These are phyloP conservation scores for Narthecium ossifragum DNA, from an alignment of 106 monocot species.

Conservation along the genomic window DNA sequence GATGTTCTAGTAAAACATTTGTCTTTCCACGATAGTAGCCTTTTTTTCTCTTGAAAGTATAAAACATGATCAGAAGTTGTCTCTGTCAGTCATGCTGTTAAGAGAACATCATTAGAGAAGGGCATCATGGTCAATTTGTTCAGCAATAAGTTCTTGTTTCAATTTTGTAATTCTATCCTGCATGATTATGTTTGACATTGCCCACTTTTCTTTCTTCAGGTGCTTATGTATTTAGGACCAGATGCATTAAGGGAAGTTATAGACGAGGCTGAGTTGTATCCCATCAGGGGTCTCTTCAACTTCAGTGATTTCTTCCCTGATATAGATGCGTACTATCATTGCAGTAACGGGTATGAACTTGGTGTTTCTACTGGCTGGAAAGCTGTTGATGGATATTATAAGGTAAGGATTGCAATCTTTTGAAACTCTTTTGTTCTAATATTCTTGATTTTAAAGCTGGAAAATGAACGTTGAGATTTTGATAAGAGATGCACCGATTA, in stretches of 20 bases:
- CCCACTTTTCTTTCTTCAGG: constrained; percentile 22
- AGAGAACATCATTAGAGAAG: not conserved
- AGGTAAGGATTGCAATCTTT: constrained; percentile 28
- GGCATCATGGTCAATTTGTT: not conserved
- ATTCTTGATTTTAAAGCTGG: not conserved
- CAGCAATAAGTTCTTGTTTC: not conserved
- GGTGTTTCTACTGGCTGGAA: constrained; percentile 87
- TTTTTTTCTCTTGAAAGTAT: no score
- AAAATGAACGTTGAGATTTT: not conserved
- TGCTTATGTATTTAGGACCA: constrained; percentile 43
- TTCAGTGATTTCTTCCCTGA: constrained; percentile 75
- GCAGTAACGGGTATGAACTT: constrained; percentile 43
- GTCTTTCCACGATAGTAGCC: no score
- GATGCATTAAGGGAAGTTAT: constrained; percentile 44
- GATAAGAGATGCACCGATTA: not conserved
- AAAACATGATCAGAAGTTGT: no score
- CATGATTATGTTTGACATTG: constrained; percentile 1
- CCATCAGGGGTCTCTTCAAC: constrained; percentile 69
- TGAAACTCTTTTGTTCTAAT: not conserved
- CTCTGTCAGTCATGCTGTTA: not conserved
- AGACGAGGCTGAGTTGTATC: constrained; percentile 75
- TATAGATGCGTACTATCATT: constrained; percentile 73
- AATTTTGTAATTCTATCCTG: not conserved
- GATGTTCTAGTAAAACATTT: no score
- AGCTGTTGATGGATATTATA: constrained; percentile 62